Conservation (phyloP, 2,329 filamentous ascomycete genomes). For the Xylariaceae sp. region DNA sequence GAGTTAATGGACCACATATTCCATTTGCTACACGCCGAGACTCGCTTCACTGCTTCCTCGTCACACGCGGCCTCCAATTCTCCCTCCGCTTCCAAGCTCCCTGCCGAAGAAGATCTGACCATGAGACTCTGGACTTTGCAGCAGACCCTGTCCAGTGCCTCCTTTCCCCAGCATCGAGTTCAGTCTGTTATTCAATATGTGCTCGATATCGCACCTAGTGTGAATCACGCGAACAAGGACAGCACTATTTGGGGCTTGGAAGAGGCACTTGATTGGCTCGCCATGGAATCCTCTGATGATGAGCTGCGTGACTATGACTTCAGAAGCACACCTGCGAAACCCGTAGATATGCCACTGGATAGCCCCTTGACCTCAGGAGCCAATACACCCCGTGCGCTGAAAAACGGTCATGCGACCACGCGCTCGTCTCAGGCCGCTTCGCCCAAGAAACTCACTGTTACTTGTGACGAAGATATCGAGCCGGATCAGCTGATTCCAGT, state of each 20-base stretch:
- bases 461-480: conserved; percentile 67
- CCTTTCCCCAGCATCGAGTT: conserved; percentile 62
- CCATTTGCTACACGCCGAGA: conserved; percentile 65
- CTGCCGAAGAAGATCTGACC: conserved; percentile 72
- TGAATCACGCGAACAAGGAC: conserved; percentile 54
- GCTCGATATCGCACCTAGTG: conserved; percentile 61
- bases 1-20: conserved; percentile 77
- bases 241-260: conserved; percentile 74
- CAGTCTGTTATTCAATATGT: conserved; percentile 62
- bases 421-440: conserved; percentile 25
- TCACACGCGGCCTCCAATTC: conserved; percentile 41
- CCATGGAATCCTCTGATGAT: conserved; percentile 64
- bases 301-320: conserved; percentile 71
- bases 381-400: conserved; percentile 43
- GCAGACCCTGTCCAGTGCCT: conserved; percentile 63
- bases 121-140: conserved; percentile 82
- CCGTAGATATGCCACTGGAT: conserved; percentile 44
- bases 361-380: conserved; percentile 46
- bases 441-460: conserved; percentile 40
- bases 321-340: conserved; percentile 34
- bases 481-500: conserved; percentile 70
- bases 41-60: conserved; percentile 48
- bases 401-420: conserved; percentile 27
- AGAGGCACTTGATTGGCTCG: conserved; percentile 85
- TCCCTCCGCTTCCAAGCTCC: conserved; percentile 44